Conservation (phyloP, 1,139 yeast species). For the Magnusiomyces paraingens region DNA sequence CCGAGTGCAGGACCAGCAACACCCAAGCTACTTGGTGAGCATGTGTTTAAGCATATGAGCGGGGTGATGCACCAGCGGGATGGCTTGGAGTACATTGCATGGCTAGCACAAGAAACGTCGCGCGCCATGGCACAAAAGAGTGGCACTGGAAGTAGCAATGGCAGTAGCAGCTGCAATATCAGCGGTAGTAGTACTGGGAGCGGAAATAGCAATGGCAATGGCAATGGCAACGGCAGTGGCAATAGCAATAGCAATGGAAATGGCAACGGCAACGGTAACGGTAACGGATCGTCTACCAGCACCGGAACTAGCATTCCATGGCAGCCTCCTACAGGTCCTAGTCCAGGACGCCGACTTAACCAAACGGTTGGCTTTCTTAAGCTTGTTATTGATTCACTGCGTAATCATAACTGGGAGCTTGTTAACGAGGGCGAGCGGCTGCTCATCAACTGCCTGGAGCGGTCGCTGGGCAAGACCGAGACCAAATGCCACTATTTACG, state of each 20-base stretch:
- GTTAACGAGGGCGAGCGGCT: slow-evolving; percentile 30
- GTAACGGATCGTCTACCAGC: not conserved
- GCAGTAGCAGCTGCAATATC: not conserved
- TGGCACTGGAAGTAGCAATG: not conserved
- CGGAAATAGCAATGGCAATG: not conserved
- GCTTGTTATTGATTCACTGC: slow-evolving; percentile 27
- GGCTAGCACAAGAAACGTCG: slow-evolving; percentile 5
- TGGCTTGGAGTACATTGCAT: not conserved
- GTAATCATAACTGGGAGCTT: slow-evolving; percentile 28
- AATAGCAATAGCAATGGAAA: not conserved
- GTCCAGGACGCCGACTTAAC: slow-evolving; percentile 15
- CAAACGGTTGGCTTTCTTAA: slow-evolving; percentile 31
- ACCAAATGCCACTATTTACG: slow-evolving; percentile 19
- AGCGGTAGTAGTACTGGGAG: not conserved
- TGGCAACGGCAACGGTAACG: not conserved
- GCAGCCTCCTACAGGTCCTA: too few species aligned
- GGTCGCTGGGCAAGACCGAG: slow-evolving; percentile 29
- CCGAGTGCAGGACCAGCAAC: not conserved
- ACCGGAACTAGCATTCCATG: too few species aligned
- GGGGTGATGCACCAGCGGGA: not conserved
- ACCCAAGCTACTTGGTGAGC: not conserved
- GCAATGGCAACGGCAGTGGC: not conserved
- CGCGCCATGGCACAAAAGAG: not conserved
- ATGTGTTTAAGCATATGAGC: slow-evolving; percentile 3
- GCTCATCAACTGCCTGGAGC: slow-evolving; percentile 29